Evolutionary conservation across 1,139 yeast species (phyloP), one percentile per base, ranked within the genome.

Genomic region (Candida mesenterica): DNA sequence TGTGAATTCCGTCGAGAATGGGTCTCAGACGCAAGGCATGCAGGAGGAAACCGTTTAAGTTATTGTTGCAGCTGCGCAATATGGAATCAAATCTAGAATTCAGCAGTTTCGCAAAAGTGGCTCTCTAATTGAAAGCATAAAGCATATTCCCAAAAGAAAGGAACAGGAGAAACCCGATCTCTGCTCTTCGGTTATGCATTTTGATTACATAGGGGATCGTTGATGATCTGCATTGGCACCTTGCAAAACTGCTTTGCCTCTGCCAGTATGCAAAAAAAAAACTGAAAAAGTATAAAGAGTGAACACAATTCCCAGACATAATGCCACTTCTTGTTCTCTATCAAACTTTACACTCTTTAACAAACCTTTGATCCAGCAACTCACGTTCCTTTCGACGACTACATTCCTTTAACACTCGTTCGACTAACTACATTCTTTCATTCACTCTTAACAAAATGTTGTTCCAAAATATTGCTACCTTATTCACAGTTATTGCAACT

Each of bases 401-500:
- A 38, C 43, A 33, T 28, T 41, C 43, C 25, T 37, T 40, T 32
- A 27, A n/a, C 4, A 10, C 22, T 17, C 22, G 22, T 14, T 20
- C 16, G 15, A 15, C 40, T 30, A 30, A 26, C 6, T 27, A 17
- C 30, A 13, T 25, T 31, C n/a, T 30, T 8, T 19, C 9, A 19
- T 9, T 19, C 9, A 19, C 9, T 19, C 22, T 19, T 6, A 19
- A 19, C 6, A 19, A 6, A 24, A 56, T 53, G 59, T 49, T 57
- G 40, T 52, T 57, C 38, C 31, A 54, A 12, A 42, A 44, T 31
- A 33, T 46, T 38, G 42, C 48, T 27, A 36, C 43, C 24, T 34
- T 37, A 33, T 41, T 46, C 30, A 42, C 54, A 18, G 40, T 50
- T 34, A 37, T 51, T 32, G 41, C 55, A 29, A 46, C 49, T 18